These are phyloP conservation scores for Phialophora tarda DNA, from an alignment of 2,329 filamentous ascomycete species.

Conservation along the genomic window DNA sequence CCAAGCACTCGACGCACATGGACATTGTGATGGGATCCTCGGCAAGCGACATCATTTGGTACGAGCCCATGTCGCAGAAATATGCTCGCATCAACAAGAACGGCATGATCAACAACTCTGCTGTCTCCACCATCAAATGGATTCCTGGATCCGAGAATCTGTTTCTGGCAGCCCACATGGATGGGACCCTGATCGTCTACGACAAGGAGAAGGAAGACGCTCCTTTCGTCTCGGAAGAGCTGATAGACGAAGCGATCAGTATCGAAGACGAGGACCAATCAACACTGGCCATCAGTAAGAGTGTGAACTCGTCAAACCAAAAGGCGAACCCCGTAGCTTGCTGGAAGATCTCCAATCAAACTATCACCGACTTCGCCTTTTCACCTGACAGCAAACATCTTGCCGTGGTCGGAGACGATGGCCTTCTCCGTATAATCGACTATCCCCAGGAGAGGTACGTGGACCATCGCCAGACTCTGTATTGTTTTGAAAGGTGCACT, in stretches of 20 bases:
- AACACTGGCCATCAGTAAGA: slow-evolving; percentile 78
- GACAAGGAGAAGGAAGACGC: slow-evolving; percentile 97
- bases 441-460: slow-evolving; percentile 85
- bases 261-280: slow-evolving; percentile 46
- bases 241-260: slow-evolving; percentile 46
- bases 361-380: slow-evolving; percentile 89
- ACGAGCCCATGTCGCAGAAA: slow-evolving; percentile 93
- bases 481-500: slow-evolving; percentile 27
- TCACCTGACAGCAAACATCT: slow-evolving; percentile 87
- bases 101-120: slow-evolving; percentile 83
- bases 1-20: slow-evolving; percentile 78
- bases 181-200: slow-evolving; percentile 89
- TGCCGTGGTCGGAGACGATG: slow-evolving; percentile 90
- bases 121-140: slow-evolving; percentile 89
- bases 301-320: slow-evolving; percentile 90
- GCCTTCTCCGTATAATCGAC: slow-evolving; percentile 85
- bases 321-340: slow-evolving; percentile 89
- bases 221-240: slow-evolving; percentile 74
- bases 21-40: slow-evolving; percentile 96
- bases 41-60: slow-evolving; percentile 97
- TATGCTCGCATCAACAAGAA: slow-evolving; percentile 98
- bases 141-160: slow-evolving; percentile 91
- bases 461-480: background rate
- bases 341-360: slow-evolving; percentile 91
- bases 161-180: slow-evolving; percentile 89